Conservation (phyloP, 1,284 basidiomycete species). For the Cutaneotrichosporon spelunceum region DNA sequence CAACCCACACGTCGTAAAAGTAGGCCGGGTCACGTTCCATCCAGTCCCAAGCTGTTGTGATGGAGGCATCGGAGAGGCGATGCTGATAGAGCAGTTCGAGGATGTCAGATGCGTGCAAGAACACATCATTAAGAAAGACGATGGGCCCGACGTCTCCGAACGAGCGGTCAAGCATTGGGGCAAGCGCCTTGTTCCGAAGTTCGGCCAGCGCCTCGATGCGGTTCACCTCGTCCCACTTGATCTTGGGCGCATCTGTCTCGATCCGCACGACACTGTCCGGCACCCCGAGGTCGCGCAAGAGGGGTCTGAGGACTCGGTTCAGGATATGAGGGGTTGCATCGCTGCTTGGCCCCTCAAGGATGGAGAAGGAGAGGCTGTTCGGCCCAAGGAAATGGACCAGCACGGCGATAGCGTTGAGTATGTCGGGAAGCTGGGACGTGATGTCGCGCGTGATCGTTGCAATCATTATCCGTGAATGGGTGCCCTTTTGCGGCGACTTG, state of each 20-base stretch:
- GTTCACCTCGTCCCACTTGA: conserved; percentile 43
- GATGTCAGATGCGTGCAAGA: conserved; percentile 41
- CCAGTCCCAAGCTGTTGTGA: conserved; percentile 51
- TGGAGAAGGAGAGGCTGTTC: conserved; percentile 37
- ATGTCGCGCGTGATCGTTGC: conserved; percentile 46
- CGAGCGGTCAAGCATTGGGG: conserved; percentile 28
- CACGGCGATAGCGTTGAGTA: conserved; percentile 46
- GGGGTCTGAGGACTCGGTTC: conserved; percentile 37
- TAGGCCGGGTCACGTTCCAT: conserved; percentile 44
- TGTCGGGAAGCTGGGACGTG: conserved; percentile 44
- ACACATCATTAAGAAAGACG: conserved; percentile 53
- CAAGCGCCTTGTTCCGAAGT: conserved; percentile 46
- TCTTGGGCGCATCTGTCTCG: conserved; percentile 35
- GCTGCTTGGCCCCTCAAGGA: conserved; percentile 50
- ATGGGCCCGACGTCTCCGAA: conserved; percentile 32
- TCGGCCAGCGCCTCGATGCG: conserved; percentile 48
- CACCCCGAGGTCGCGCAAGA: conserved; percentile 40
- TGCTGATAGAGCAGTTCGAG: conserved; percentile 50
- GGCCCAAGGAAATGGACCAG: conserved; percentile 43
- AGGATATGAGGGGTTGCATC: conserved; percentile 47
- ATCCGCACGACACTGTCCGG: conserved; percentile 32
- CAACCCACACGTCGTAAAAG: conserved; percentile 52
- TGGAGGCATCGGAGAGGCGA: conserved; percentile 29
- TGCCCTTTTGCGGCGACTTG: conserved; percentile 13
- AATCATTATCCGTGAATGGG: conserved; percentile 45